Percentiles rank a stretch among this genome's conserved stretches.
These are phyloP conservation scores for Planoprotostelium fungivorum DNA, from an alignment of 78 protist genomes.

Conservation along the genomic window DNA sequence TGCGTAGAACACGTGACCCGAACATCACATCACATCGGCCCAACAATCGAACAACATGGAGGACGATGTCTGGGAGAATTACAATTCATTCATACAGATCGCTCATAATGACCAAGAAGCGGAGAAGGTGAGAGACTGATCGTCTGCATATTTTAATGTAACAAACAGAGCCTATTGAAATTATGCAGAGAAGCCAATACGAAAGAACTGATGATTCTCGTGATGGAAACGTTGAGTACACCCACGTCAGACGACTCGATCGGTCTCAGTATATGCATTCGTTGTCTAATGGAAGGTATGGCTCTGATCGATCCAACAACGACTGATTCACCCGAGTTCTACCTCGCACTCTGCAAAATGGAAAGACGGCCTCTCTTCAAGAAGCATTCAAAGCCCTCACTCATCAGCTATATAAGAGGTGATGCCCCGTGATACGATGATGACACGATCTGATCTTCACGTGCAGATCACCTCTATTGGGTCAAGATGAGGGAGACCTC, in stretches of 20 bases:
- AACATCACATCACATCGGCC: too few species aligned
- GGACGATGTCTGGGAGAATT: too few species aligned
- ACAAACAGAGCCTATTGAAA: too few species aligned
- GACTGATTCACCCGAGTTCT: not conserved
- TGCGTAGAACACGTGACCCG: too few species aligned
- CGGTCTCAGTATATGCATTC: not conserved
- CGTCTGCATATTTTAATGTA: too few species aligned
- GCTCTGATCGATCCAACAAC: not conserved
- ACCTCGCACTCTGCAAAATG: not conserved
- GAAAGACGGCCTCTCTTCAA: not conserved
- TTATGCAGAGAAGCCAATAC: too few species aligned
- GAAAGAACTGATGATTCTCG: not conserved
- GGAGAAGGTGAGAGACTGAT: too few species aligned
- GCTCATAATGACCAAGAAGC: too few species aligned
- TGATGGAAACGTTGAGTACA: not conserved
- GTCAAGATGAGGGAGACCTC: not conserved
- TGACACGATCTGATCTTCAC: not conserved
- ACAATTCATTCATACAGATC: too few species aligned
- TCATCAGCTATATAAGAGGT: not conserved
- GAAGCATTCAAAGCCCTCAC: not conserved
- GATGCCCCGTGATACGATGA: not conserved
- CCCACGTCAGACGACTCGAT: not conserved
- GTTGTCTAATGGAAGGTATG: not conserved
- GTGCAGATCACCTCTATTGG: not conserved
- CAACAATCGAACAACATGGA: too few species aligned